These are phyloP conservation scores for Pistacia integerrima DNA, from an alignment of 345 rosid species.

Conservation along the genomic window DNA sequence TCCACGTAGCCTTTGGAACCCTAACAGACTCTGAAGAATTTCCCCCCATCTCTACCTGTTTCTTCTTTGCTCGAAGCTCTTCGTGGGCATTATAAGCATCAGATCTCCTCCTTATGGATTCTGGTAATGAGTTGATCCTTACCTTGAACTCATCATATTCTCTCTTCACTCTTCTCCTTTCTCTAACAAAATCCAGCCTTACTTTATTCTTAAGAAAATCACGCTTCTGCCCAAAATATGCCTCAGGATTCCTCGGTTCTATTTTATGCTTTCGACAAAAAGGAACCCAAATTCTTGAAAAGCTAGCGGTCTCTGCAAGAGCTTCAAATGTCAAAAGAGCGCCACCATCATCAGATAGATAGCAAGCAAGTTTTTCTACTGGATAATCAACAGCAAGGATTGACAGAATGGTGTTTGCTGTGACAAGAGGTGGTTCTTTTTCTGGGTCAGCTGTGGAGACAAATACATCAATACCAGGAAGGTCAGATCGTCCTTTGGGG, in stretches of 20 bases:
- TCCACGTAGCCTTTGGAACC: conserved; percentile 74
- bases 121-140: conserved; percentile 70
- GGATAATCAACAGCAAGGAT: conserved; percentile 80
- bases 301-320: conserved; percentile 76
- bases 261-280: conserved; percentile 73
- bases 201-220: conserved; percentile 77
- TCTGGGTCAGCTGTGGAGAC: conserved; percentile 87
- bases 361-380: conserved; percentile 78
- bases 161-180: conserved; percentile 79
- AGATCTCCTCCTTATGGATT: conserved; percentile 70
- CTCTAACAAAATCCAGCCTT: conserved; percentile 72
- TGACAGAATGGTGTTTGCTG: conserved; percentile 75
- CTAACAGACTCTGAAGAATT: conserved; percentile 41
- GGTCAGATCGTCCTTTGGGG: conserved; percentile 80
- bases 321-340: conserved; percentile 76
- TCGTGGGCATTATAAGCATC: conserved; percentile 81
- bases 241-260: conserved; percentile 77
- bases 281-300: conserved; percentile 78
- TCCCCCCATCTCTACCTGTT: conserved; percentile 61
- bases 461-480: conserved; percentile 74
- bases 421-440: conserved; percentile 81
- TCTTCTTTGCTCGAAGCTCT: conserved; percentile 70
- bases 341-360: conserved; percentile 79
- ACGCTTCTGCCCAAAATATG: conserved; percentile 74
- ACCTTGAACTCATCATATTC: conserved; percentile 87